phyloP scores from a whole-genome alignment of 2,329 filamentous ascomycete genomes.

The Scolecobasidium constrictum region DNA sequence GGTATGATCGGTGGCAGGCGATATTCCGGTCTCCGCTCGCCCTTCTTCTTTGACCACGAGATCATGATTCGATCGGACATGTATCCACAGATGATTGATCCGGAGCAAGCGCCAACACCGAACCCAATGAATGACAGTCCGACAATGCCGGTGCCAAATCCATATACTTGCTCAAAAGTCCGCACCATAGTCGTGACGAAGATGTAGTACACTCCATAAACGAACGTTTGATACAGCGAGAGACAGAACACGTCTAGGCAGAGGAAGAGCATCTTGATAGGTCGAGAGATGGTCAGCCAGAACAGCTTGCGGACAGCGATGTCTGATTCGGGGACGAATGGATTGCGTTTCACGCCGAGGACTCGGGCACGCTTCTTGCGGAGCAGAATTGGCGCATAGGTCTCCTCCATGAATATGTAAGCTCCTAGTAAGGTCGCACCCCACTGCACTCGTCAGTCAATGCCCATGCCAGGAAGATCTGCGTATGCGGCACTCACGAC shows the following conservation, averaged over 20 bases:
- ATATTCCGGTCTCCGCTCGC: constrained; percentile 6
- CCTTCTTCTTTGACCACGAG: background rate
- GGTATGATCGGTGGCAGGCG: constrained; percentile 4
- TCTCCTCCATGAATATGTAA: constrained; percentile 35
- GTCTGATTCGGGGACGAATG: too few species aligned
- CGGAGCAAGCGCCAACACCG: constrained; percentile 28
- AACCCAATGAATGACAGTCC: constrained; percentile 31
- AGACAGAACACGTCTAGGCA: constrained; percentile 24
- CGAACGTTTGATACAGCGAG: constrained; percentile 25
- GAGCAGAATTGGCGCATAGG: constrained; percentile 38
- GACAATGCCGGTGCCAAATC: constrained; percentile 25
- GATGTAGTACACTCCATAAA: constrained; percentile 28
- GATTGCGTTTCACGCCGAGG: too few species aligned
- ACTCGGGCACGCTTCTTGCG: too few species aligned
- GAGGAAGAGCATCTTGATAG: constrained; percentile 25
- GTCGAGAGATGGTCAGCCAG: constrained; percentile 32
- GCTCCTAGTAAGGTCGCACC: constrained; percentile 26
- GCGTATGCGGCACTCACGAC: too few species aligned
- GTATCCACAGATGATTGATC: constrained; percentile 9
- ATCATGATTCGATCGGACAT: constrained; percentile 3
- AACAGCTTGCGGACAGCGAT: too few species aligned
- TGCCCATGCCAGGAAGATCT: too few species aligned
- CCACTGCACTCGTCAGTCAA: too few species aligned
- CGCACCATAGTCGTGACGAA: constrained; percentile 35
- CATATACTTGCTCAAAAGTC: constrained; percentile 29